Percentiles rank a stretch among this genome's conserved stretches.
Evolutionary conservation across 257 asterid species (phyloP).

Genomic region (Schizonepeta tenuifolia): DNA sequence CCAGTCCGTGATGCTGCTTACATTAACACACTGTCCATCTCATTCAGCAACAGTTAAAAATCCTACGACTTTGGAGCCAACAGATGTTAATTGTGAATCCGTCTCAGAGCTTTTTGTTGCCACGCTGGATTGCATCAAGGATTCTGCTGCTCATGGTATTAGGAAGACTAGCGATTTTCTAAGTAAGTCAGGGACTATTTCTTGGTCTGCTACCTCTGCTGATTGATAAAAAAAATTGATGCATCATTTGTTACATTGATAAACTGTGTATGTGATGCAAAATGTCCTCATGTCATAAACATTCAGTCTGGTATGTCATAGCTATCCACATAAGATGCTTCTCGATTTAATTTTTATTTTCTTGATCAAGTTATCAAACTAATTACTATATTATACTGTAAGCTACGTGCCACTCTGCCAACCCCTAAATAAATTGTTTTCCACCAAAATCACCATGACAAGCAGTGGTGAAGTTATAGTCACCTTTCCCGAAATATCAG

Average conservation of each 20-base stretch:
- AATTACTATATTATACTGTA: background rate
- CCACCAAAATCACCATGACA: background rate
- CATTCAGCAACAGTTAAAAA: constrained; percentile 57
- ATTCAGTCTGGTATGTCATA: background rate
- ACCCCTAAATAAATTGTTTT: background rate
- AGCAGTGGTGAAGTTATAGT: background rate
- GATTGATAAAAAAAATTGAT: background rate
- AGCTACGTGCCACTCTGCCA: background rate
- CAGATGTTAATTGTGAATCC: constrained; percentile 59
- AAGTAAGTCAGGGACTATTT: constrained; percentile 50
- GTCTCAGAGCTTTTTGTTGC: constrained; percentile 94
- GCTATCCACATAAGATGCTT: background rate
- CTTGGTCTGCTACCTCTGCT: constrained; percentile 22
- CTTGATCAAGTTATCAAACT: too few species aligned
- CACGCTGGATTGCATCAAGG: constrained; percentile 86
- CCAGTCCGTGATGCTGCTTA: constrained; percentile 1
- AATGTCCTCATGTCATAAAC: background rate
- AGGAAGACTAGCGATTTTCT: constrained; percentile 66
- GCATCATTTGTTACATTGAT: background rate
- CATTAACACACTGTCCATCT: constrained; percentile 34
- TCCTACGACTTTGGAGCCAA: constrained; percentile 48
- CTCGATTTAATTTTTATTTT: background rate
- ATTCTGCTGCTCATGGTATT: constrained; percentile 74
- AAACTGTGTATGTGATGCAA: background rate
- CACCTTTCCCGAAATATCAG: background rate